Base-by-base conservation (phyloP, 1,284 basidiomycete genomes). In the Lentinula novae-zelandiae region DNA sequence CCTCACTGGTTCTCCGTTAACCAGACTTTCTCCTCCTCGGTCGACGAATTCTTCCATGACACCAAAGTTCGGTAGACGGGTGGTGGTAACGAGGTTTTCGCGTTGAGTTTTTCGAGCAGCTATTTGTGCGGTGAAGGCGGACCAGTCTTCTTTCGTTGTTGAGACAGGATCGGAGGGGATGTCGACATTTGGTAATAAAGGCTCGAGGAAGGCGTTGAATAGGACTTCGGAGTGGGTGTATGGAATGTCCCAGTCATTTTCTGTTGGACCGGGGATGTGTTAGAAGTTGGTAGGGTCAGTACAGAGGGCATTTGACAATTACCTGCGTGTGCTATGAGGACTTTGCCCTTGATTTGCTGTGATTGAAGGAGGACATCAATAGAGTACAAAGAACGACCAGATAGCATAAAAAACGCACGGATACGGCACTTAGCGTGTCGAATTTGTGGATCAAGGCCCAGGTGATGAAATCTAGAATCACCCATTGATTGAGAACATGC, bases 161-260 rank as follows among this genome's bases (percentile, higher is more conserved):
- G 69, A 61, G 17, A 72, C 64, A 1, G 72, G 70, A 51, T 75
- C 72, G 1, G 64, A 62, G 9, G 83, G 79, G 4, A 81, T 70
- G 0, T 74, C 66, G 5, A 82, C 64, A 5, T 76, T 63, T 0
- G 90, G 88, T 12, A 92, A 77, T 57, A 82, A 74, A 0, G 84
- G 82, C 13, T 85, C 83, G 31, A 93, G 71, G 62, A 95, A 83
- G 0, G 82, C 76, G 44, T 89, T 77, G 71, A 93, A 93, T 15
- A 96, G 80, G 0, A 77, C 75, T n/a, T 81, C 78, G 0, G 92
- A 91, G 71, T 98, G 95, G 0, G 81, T 76, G 67, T 82, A 74
- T 0, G 91, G 91, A 58, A 97, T 95, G 44, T 93, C 88, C 68
- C 78, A 81, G 74, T 98, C 95, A 69, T 93, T 80, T 66, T 84